phyloP scores from a whole-genome alignment of 106 monocot genomes.

The Xerophyta viscosa region DNA sequence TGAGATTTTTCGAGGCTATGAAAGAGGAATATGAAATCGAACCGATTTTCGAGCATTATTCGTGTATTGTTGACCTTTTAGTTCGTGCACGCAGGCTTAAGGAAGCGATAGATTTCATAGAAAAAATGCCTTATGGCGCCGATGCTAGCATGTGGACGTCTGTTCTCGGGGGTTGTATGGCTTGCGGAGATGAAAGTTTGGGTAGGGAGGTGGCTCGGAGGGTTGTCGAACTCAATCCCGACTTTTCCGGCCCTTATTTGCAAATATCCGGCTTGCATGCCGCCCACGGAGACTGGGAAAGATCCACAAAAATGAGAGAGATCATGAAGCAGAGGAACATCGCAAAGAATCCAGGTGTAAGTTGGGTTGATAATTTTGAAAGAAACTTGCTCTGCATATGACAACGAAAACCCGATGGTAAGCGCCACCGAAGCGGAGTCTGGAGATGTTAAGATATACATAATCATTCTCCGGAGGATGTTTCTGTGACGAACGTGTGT shows the following conservation, averaged over 20 bases:
- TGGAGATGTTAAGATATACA: too few relatives aligned
- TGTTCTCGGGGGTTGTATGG: constrained; percentile 59
- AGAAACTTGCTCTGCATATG: constrained; percentile 2
- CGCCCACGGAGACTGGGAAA: constrained; percentile 39
- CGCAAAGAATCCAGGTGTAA: constrained; percentile 38
- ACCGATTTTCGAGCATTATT: constrained; percentile 57
- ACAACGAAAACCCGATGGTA: too few relatives aligned
- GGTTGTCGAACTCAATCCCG: constrained; percentile 22
- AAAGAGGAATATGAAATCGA: constrained; percentile 29
- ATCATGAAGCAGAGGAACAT: constrained; percentile 34
- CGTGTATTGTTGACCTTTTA: constrained; percentile 58
- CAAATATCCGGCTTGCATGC: constrained; percentile 39
- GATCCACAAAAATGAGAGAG: constrained; percentile 19
- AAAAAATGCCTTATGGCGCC: constrained; percentile 39
- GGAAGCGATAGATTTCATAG: constrained; percentile 49
- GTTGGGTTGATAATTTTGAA: constrained; percentile 35
- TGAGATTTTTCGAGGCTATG: constrained; percentile 54
- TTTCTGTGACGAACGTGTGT: too few relatives aligned
- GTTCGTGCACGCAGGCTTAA: constrained; percentile 47
- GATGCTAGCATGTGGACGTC: constrained; percentile 62
- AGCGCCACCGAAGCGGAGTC: too few relatives aligned
- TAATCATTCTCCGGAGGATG: too few relatives aligned
- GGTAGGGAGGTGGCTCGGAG: constrained; percentile 21
- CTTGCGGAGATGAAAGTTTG: constrained; percentile 27
- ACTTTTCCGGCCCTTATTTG: constrained; percentile 28